Base-by-base conservation (phyloP, 208 protist species). In the Acanthamoeba sp. region DNA sequence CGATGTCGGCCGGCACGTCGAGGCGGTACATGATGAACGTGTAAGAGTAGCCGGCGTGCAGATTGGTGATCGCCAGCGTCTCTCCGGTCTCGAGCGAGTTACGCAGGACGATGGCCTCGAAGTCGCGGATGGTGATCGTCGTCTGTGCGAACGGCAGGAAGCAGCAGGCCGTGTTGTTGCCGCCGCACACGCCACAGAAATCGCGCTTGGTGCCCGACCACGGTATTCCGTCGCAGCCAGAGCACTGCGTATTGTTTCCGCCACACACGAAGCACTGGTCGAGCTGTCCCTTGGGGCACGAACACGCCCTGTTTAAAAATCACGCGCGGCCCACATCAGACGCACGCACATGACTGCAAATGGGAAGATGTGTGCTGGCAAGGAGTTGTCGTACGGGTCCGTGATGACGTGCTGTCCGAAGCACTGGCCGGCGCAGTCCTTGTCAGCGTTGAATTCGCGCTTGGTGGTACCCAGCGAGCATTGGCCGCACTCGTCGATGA, bases 141-240 rank as follows among this genome's bases (percentile, higher is more conserved):
- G 78, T 87, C 78, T 87, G 78, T 5, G 78, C 78, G n/a, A 87
- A 87, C 14, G 78, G 45, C 78, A 87, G 78, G 78, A 87, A 87
- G 78, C 78, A 87, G 89, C 89, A 80, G 5, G 12, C 36, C n/a
- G 89, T 93, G 89, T 64, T 80, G 64, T 73, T 80, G 89, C 89
- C 89, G 64, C 89, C 89, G 89, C 89, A 93, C 66, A 82, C 89
- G 32, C 89, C 89, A 64, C 89, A 93, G 64, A 73, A 66, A 64
- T 93, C 89, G 12, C 50, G 27, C 57, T 12, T 32, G 16, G n/a
- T n/a, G 18, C 0, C 64, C 64, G 89, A 93, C 38, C 50, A 66
- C 20, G 89, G 64, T 7, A 93, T 82, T 18, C 64, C 57, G 45
- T 93, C 89, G 64, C 89, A 82, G 1, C 64, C 89, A n/a, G 59